Conservation (phyloP, 805 yeast species). For the Jamesozyma jinghongensis region DNA sequence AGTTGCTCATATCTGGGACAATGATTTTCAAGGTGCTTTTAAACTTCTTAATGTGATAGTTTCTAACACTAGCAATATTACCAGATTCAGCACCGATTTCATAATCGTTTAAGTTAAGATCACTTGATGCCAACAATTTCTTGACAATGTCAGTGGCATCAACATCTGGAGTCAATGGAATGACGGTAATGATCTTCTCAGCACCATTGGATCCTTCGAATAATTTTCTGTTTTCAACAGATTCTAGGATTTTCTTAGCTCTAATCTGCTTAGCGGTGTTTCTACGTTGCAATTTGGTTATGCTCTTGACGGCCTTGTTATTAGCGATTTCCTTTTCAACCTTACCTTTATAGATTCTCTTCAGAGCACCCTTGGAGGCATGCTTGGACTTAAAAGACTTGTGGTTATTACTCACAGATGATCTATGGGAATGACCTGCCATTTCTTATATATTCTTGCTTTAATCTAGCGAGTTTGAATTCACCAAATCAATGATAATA, state of each 20-base stretch:
- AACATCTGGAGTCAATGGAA: constrained; percentile 71
- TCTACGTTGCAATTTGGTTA: constrained; percentile 57
- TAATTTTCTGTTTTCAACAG: constrained; percentile 51
- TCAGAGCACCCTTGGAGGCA: constrained; percentile 79
- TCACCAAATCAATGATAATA: not conserved
- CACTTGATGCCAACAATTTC: constrained; percentile 36
- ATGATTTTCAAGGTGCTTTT: constrained; percentile 64
- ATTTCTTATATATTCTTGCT: constrained; percentile 24
- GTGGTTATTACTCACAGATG: constrained; percentile 74
- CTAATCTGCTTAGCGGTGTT: constrained; percentile 72
- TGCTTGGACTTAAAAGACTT: constrained; percentile 90
- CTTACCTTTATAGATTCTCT: constrained; percentile 75
- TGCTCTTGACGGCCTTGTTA: constrained; percentile 25
- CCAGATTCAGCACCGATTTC: constrained; percentile 19
- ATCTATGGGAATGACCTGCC: constrained; percentile 79
- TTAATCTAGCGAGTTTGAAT: not conserved
- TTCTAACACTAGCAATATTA: constrained; percentile 40
- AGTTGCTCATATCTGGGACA: constrained; percentile 59
- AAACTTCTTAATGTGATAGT: constrained; percentile 52
- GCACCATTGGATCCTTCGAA: constrained; percentile 78
- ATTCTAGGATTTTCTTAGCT: constrained; percentile 54
- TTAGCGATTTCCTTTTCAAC: constrained; percentile 56
- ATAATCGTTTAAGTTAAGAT: constrained; percentile 30
- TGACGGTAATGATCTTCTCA: constrained; percentile 72
- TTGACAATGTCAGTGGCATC: constrained; percentile 46